Conservation (phyloP, 257 asterid genomes). For the Echium plantagineum region DNA sequence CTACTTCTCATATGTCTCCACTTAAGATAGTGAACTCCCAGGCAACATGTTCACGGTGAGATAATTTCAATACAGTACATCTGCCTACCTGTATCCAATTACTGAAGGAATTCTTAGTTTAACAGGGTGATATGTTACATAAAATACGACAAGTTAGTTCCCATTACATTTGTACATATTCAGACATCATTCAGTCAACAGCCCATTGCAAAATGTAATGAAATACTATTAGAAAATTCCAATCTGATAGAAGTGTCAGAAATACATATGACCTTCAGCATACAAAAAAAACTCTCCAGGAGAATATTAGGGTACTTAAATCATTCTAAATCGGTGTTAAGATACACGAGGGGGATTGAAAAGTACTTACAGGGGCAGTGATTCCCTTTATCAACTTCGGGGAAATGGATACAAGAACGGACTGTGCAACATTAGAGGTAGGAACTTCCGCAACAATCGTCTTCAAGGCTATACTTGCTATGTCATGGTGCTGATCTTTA, state of each 20-base stretch:
- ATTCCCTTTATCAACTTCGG: slow-evolving; percentile 90
- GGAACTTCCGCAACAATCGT: slow-evolving; percentile 97
- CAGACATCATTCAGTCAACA: not conserved
- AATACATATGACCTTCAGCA: not conserved
- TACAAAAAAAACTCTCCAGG: not conserved
- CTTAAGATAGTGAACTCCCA: too few species aligned
- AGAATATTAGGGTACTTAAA: not conserved
- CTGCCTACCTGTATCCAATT: not conserved
- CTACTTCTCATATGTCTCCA: too few species aligned
- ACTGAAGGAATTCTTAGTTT: not conserved
- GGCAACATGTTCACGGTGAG: not conserved
- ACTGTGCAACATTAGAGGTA: slow-evolving; percentile 52
- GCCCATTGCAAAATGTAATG: not conserved
- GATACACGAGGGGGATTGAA: slow-evolving; percentile 6
- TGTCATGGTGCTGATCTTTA: slow-evolving; percentile 88
- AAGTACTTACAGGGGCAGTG: slow-evolving; percentile 43
- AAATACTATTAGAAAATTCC: too few species aligned
- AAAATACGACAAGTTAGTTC: not conserved
- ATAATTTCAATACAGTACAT: not conserved
- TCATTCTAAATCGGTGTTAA: not conserved
- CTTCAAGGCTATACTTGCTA: slow-evolving; percentile 96
- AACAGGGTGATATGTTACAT: not conserved
- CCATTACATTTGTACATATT: not conserved
- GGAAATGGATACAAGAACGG: slow-evolving; percentile 61
- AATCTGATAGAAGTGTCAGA: not conserved